phyloP scores from a whole-genome alignment of 2,329 filamentous ascomycete genomes.

The Claviceps arundinis region DNA sequence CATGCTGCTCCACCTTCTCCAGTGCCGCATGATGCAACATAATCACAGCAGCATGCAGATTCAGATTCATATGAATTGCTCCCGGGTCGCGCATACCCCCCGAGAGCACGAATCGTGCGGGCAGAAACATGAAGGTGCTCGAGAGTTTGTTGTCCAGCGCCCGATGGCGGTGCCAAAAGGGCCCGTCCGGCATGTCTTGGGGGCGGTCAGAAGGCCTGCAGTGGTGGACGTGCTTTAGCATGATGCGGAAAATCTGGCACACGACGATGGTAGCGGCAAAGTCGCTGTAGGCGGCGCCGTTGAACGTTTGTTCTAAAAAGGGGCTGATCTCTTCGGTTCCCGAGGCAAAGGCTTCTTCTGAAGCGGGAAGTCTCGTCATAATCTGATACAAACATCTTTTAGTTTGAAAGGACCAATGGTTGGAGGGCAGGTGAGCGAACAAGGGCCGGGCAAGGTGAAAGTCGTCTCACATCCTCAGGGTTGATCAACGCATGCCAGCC shows the following conservation, averaged over 20 bases:
- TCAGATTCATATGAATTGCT: conserved; percentile 74
- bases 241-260: conserved; percentile 67
- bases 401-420: not conserved
- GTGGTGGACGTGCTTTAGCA: conserved; percentile 68
- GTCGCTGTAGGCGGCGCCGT: conserved; percentile 49
- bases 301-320: conserved; percentile 51
- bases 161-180: conserved; percentile 78
- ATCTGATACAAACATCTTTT: conserved; percentile 29
- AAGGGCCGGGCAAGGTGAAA: not conserved
- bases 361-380: conserved; percentile 64
- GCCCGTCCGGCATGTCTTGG: conserved; percentile 58
- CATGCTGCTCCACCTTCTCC: conserved; percentile 65
- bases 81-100: conserved; percentile 54
- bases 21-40: conserved; percentile 82
- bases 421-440: no score
- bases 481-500: conserved; percentile 81
- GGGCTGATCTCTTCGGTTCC: conserved; percentile 50
- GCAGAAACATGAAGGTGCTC: conserved; percentile 65
- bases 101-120: conserved; percentile 61
- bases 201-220: conserved; percentile 57
- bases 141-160: conserved; percentile 69
- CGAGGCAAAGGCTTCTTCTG: conserved; percentile 61
- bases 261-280: conserved; percentile 63
- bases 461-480: conserved; percentile 43
- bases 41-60: conserved; percentile 76